Percentiles rank a stretch among this genome's conserved stretches.
Conservation (phyloP, 2,329 filamentous ascomycete genomes). For the Annulohypoxylon truncatum region DNA sequence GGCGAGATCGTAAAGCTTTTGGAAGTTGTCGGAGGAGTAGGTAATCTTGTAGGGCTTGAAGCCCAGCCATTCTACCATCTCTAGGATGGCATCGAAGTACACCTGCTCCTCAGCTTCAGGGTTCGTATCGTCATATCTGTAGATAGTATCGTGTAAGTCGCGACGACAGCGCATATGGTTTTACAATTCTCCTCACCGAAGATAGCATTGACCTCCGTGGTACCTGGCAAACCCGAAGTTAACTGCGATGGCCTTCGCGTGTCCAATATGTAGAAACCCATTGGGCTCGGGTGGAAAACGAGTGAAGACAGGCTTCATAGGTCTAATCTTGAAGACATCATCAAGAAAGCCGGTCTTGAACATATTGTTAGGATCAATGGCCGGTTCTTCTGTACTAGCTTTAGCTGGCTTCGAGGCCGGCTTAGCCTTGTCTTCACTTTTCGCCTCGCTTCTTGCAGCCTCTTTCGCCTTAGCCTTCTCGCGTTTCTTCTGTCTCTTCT, state of each 20-base stretch:
- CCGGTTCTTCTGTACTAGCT: constrained; percentile 59
- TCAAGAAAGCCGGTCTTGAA: constrained; percentile 83
- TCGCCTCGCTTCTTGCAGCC: constrained; percentile 42
- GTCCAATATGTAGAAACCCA: constrained; percentile 92
- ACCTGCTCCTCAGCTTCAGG: constrained; percentile 91
- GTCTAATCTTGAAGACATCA: constrained; percentile 76
- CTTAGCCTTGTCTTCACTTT: constrained; percentile 46
- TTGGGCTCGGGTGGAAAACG: constrained; percentile 91
- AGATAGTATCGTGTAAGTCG: background rate
- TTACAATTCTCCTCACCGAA: constrained; percentile 60
- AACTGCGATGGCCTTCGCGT: constrained; percentile 94
- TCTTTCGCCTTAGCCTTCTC: constrained; percentile 61
- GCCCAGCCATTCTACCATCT: constrained; percentile 86
- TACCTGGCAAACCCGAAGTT: constrained; percentile 95
- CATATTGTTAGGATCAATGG: constrained; percentile 72
- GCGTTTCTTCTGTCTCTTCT: constrained; percentile 69
- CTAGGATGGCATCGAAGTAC: constrained; percentile 89
- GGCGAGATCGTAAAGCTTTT: constrained; percentile 86
- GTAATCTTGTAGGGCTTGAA: constrained; percentile 85
- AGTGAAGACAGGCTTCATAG: constrained; percentile 71
- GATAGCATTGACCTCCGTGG: constrained; percentile 80
- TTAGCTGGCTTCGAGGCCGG: constrained; percentile 55
- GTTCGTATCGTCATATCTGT: constrained; percentile 88
- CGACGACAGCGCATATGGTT: background rate
- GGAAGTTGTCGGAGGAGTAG: constrained; percentile 91